Percentiles rank a stretch among this genome's conserved stretches.
phyloP scores from a whole-genome alignment of 2,329 filamentous ascomycete genomes.

The Claviceps lovelessii region DNA sequence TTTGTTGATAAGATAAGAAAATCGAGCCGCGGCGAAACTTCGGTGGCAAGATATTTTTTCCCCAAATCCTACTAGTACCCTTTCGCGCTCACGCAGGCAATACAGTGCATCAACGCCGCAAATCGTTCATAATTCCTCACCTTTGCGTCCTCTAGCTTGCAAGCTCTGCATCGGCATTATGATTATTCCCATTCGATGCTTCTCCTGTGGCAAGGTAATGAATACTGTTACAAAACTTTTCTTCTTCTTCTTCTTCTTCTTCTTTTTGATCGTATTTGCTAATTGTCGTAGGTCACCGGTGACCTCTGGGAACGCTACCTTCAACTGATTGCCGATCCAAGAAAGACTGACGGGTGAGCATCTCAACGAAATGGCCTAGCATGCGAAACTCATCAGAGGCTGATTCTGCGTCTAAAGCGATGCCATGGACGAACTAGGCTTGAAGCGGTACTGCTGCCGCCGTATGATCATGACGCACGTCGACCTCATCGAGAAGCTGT shows the following conservation, averaged over 20 bases:
- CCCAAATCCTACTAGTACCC: background rate
- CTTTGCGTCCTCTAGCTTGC: background rate
- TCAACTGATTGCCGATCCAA: constrained; percentile 62
- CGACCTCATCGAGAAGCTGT: constrained; percentile 93
- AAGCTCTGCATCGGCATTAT: constrained; percentile 32
- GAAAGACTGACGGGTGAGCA: constrained; percentile 55
- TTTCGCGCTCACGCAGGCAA: background rate
- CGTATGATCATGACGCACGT: constrained; percentile 99
- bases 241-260: background rate
- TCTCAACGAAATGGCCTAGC: background rate
- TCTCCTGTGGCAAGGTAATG: constrained; percentile 91
- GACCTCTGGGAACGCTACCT: constrained; percentile 97
- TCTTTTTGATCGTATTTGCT: constrained; percentile 12
- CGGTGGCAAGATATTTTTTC: constrained; percentile 14
- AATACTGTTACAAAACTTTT: background rate
- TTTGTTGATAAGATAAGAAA: constrained; percentile 28
- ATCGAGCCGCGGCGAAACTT: constrained; percentile 15
- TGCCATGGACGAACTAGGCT: constrained; percentile 86
- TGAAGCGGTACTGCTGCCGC: constrained; percentile 94
- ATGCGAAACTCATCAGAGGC: background rate
- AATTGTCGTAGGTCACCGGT: constrained; percentile 61
- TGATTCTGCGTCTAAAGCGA: constrained; percentile 42
- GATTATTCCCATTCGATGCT: constrained; percentile 98
- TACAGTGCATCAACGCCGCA: background rate
- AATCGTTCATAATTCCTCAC: background rate